These are phyloP conservation scores for Kwoniella newhampshirensis DNA, from an alignment of 768 basidiomycete genomes.

Conservation along the genomic window DNA sequence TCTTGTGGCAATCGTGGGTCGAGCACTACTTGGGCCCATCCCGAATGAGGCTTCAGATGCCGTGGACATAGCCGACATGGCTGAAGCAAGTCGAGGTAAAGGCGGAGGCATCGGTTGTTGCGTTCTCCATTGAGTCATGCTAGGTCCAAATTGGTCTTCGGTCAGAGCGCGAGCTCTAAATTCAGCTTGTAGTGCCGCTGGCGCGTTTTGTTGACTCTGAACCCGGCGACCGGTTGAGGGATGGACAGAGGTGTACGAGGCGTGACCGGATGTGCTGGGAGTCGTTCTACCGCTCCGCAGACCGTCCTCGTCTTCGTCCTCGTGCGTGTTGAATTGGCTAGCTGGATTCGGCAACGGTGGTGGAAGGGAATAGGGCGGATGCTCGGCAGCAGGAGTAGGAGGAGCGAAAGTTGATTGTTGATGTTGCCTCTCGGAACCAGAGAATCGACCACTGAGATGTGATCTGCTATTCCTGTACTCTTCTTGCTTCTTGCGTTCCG, in stretches of 20 bases:
- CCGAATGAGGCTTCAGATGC: slow-evolving; percentile 43
- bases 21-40: not conserved
- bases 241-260: slow-evolving; percentile 65
- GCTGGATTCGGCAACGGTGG: slow-evolving; percentile 38
- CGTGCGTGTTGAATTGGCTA: slow-evolving; percentile 42
- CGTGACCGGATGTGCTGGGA: slow-evolving; percentile 28
- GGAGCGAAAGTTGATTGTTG: slow-evolving; percentile 50
- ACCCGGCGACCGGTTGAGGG: slow-evolving; percentile 65
- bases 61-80: slow-evolving; percentile 45
- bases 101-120: slow-evolving; percentile 55
- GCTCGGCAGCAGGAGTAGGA: slow-evolving; percentile 44
- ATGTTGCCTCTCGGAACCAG: slow-evolving; percentile 55
- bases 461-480: slow-evolving; percentile 54
- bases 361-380: slow-evolving; percentile 40
- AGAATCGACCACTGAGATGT: slow-evolving; percentile 54
- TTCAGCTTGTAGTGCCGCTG: slow-evolving; percentile 61
- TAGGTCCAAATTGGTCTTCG: slow-evolving; percentile 65
- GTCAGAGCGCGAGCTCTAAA: slow-evolving; percentile 66
- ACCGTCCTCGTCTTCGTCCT: slow-evolving; percentile 56
- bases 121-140: slow-evolving; percentile 66
- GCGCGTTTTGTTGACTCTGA: slow-evolving; percentile 62
- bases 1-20: slow-evolving; percentile 16
- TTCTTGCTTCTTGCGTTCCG: slow-evolving; percentile 56
- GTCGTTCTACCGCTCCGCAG: slow-evolving; percentile 38
- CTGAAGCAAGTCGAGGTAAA: slow-evolving; percentile 46